Base-by-base conservation (phyloP, 352 stramenopile species). In the Phytophthora foliorum region DNA sequence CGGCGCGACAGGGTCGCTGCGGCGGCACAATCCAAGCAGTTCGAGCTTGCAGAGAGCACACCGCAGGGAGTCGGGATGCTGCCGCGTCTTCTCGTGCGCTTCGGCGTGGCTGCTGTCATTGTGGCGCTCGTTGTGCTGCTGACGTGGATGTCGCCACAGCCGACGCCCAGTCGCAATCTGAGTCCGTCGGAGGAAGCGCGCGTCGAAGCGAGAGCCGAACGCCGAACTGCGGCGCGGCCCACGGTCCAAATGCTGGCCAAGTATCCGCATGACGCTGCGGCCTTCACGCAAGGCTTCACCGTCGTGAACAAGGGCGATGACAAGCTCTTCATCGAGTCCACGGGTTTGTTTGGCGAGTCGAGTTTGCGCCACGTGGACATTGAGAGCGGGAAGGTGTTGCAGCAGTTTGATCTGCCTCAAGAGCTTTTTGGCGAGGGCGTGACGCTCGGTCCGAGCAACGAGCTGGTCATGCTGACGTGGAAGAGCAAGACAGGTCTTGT, bases 371-470 rank as follows among this genome's bases (percentile, higher is more conserved):
- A 90, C 45, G 84, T 99, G 31, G 86, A 97, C 50, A 93, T 96
- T 61, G 60, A 85, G 17, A 97, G 84, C 5, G 94, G 92, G 31
- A 65, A 92, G 24, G 89, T 97, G 8, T 44, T 96, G 21, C 49
- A 81, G 62, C 67, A 89, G 80, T 77, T 81, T 74, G 60, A 90
- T 76, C 57, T 91, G 73, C 39, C 69, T 4, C 19, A 62, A 7
- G 72, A 88, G 50, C 77, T 94, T 41, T 98, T 99, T 79, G 95
- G 89, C 24, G 96, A 99, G 74, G 96, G 96, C 27, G 91, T 98
- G 46, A 88, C 95, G 14, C 80, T 91, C 19, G 89, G 81, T 14
- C 75, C 73, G 9, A 81, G 84, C 8, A 67, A 84, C 17, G 78
- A 93, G 39, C 63, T 98, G 22, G 82, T 98, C 51, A 89, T 97